Evolutionary conservation across 148 eudicot species (phyloP).

Genomic region (Dianthus caryophyllus): DNA sequence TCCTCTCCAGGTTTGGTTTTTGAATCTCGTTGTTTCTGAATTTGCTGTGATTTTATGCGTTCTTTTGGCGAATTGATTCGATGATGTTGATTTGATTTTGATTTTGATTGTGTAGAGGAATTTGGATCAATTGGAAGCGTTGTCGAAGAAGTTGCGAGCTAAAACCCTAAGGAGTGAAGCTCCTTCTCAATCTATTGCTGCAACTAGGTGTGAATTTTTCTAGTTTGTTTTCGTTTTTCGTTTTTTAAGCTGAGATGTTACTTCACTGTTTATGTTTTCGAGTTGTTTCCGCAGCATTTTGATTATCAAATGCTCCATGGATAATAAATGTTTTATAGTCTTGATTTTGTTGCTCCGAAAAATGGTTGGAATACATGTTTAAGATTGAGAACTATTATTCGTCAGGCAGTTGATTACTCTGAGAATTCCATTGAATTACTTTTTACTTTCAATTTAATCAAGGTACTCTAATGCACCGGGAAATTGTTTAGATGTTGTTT

Average conservation of each 20-base stretch:
- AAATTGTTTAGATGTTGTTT: background rate
- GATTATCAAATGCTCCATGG: background rate
- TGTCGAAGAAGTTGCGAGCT: constrained; percentile 86
- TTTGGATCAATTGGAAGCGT: constrained; percentile 87
- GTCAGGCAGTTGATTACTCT: background rate
- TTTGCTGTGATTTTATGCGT: no score
- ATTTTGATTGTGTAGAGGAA: constrained; percentile 49
- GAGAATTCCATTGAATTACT: background rate
- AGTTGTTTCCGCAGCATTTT: no score
- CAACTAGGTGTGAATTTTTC: constrained; percentile 47
- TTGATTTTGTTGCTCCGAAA: background rate
- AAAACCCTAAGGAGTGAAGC: constrained; percentile 89
- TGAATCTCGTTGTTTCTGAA: background rate
- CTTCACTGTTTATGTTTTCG: no score
- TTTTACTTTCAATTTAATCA: no score
- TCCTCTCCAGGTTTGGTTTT: constrained; percentile 67
- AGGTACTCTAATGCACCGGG: background rate
- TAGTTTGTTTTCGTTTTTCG: no score
- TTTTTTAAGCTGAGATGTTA: no score
- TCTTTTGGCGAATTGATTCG: background rate
- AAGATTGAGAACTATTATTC: background rate
- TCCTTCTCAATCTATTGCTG: constrained; percentile 90
- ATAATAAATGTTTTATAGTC: background rate
- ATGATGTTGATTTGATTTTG: background rate
- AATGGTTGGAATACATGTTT: background rate